Evolutionary conservation across 2,329 filamentous ascomycete genomes (phyloP).

Genomic region (Penicillium sp.): DNA sequence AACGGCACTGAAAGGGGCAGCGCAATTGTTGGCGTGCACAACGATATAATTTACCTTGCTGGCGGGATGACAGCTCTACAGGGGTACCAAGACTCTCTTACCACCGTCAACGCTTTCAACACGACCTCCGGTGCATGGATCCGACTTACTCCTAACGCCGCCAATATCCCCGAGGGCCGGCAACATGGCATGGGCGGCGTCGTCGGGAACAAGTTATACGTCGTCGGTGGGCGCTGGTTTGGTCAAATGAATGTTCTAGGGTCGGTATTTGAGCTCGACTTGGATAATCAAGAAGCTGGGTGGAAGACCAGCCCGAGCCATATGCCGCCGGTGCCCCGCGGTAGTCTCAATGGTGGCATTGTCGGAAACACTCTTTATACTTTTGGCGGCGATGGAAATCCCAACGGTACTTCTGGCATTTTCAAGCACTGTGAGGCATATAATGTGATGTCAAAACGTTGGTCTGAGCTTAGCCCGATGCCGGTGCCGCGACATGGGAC

Average conservation of each 20-base stretch:
- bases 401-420: not conserved
- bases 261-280: not conserved
- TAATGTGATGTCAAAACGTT: conserved; percentile 31
- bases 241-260: conserved; percentile 33
- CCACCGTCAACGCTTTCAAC: conserved; percentile 19
- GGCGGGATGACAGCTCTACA: conserved; percentile 41
- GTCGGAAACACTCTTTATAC: not conserved
- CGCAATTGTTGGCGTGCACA: conserved; percentile 37
- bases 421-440: conserved; percentile 20
- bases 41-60: conserved; percentile 40
- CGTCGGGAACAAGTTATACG: conserved; percentile 39
- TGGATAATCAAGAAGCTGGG: not conserved
- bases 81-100: conserved; percentile 27
- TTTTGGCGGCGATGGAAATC: not conserved
- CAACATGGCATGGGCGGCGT: conserved; percentile 42
- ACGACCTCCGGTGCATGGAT: not conserved
- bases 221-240: conserved; percentile 41
- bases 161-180: conserved; percentile 36
- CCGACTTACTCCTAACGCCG: conserved; percentile 25
- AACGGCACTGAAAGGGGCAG: conserved; percentile 34
- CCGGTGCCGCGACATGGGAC: conserved; percentile 41
- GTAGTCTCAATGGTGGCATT: not conserved
- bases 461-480: conserved; percentile 35
- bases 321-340: not conserved
- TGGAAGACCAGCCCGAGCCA: not conserved